Evolutionary conservation across 495 filamentous ascomycete genomes (phyloP).

Genomic region (Daldinia loculata): DNA sequence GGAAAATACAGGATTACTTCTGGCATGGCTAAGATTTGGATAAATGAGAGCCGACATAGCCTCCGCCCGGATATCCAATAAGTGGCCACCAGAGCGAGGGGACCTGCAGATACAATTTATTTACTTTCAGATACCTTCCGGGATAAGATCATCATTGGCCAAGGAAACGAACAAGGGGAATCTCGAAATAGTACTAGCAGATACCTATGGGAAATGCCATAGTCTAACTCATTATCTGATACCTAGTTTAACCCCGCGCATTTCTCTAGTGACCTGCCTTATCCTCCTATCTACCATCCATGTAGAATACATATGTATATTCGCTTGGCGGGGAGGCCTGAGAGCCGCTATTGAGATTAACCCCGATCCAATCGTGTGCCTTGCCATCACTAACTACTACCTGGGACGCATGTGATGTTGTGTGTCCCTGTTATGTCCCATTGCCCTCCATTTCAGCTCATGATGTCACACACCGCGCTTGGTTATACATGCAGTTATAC

Average conservation of each 20-base stretch:
- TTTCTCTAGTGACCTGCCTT: not conserved
- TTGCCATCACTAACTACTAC: conserved; percentile 10
- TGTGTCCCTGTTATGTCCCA: not conserved
- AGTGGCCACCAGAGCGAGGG: not conserved
- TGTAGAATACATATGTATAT: not conserved
- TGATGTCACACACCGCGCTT: conserved; percentile 33
- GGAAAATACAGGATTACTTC: not conserved
- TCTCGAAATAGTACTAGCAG: not conserved
- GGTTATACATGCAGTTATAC: conserved; percentile 27
- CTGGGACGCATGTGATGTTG: conserved; percentile 29
- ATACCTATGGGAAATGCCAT: not conserved
- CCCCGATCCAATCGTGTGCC: conserved; percentile 30
- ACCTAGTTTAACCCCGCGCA: not conserved
- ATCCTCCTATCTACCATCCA: not conserved
- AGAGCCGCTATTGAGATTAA: conserved; percentile 4
- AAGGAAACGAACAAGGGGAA: conserved; percentile 14
- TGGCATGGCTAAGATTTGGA: not conserved
- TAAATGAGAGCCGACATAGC: not conserved
- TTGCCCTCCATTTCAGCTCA: conserved; percentile 28
- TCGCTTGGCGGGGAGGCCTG: not conserved
- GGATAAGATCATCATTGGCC: conserved; percentile 9
- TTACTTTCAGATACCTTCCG: not conserved
- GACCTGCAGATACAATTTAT: not conserved
- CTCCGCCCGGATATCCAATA: not conserved
- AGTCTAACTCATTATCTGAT: not conserved